phyloP scores from a whole-genome alignment of 23 red algal genomes.

The Pyropia yezoensis region DNA sequence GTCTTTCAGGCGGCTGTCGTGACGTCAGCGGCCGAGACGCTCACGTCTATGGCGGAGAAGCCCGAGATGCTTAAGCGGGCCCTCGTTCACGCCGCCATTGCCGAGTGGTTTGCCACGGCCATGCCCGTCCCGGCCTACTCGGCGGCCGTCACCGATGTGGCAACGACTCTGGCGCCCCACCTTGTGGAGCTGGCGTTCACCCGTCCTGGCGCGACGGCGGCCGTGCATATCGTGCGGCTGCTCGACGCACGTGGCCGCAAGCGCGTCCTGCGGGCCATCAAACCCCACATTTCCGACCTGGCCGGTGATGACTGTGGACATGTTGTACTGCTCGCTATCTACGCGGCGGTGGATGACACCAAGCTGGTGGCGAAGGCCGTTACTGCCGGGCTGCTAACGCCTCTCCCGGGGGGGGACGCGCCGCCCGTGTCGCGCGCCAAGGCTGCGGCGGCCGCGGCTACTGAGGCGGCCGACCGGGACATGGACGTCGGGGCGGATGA shows the following conservation, averaged over 20 bases:
- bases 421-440: constrained; percentile 10
- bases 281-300: constrained; percentile 39
- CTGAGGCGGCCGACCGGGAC: constrained; percentile 8
- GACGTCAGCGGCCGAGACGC: constrained; percentile 20
- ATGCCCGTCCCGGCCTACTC: constrained; percentile 13
- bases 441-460: neutral
- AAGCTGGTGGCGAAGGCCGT: constrained; percentile 36
- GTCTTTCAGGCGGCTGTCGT: constrained; percentile 24
- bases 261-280: constrained; percentile 29
- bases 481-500: constrained; percentile 33
- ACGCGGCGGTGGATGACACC: constrained; percentile 68
- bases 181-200: constrained; percentile 50
- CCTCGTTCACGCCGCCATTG: constrained; percentile 52
- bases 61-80: constrained; percentile 36
- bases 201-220: constrained; percentile 21
- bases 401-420: constrained; percentile 9
- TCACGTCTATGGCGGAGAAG: constrained; percentile 38
- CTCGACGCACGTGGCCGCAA: constrained; percentile 56
- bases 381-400: constrained; percentile 34
- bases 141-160: constrained; percentile 15
- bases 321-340: constrained; percentile 32
- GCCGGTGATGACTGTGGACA: constrained; percentile 60
- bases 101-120: constrained; percentile 22
- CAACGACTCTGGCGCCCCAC: constrained; percentile 19
- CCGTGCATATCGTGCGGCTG: constrained; percentile 24